Evolutionary conservation across 768 basidiomycete genomes (phyloP).

Genomic region (Leccinellum luteum): DNA sequence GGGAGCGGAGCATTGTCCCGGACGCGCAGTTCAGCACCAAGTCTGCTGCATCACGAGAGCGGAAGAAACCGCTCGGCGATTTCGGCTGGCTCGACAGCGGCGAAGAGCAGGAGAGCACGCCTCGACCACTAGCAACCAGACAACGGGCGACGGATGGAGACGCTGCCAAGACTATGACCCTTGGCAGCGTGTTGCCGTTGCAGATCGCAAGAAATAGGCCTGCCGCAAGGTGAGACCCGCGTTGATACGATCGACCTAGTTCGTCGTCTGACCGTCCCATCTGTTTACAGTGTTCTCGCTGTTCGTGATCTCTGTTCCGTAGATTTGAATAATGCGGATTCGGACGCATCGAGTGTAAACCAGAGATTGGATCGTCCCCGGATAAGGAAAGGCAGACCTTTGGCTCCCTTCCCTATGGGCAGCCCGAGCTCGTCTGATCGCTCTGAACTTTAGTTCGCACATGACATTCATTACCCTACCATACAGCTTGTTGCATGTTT

Average conservation of each 20-base stretch:
- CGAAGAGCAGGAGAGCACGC: slow-evolving; percentile 21
- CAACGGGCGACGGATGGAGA: not conserved
- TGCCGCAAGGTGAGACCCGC: slow-evolving; percentile 13
- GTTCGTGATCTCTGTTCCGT: slow-evolving; percentile 8
- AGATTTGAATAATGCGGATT: slow-evolving; percentile 17
- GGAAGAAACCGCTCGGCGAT: not conserved
- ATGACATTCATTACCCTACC: not conserved
- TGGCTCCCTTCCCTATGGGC: slow-evolving; percentile 15
- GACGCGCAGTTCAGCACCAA: not conserved
- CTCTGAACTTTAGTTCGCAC: too few species aligned
- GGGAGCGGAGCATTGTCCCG: not conserved
- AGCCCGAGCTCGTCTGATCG: slow-evolving; percentile 1
- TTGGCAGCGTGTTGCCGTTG: slow-evolving; percentile 12
- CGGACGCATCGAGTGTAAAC: slow-evolving; percentile 16
- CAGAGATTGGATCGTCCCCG: slow-evolving; percentile 6
- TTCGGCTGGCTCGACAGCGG: slow-evolving; percentile 4
- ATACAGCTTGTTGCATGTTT: not conserved
- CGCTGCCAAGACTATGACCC: not conserved
- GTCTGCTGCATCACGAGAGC: not conserved
- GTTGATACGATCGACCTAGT: not conserved
- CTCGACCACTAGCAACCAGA: slow-evolving; percentile 16
- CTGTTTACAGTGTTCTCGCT: not conserved
- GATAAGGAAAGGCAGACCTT: not conserved
- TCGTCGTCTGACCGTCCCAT: not conserved
- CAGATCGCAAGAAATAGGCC: slow-evolving; percentile 16